Evolutionary conservation across 345 rosid genomes (phyloP).

Genomic region (Angophora floribunda): DNA sequence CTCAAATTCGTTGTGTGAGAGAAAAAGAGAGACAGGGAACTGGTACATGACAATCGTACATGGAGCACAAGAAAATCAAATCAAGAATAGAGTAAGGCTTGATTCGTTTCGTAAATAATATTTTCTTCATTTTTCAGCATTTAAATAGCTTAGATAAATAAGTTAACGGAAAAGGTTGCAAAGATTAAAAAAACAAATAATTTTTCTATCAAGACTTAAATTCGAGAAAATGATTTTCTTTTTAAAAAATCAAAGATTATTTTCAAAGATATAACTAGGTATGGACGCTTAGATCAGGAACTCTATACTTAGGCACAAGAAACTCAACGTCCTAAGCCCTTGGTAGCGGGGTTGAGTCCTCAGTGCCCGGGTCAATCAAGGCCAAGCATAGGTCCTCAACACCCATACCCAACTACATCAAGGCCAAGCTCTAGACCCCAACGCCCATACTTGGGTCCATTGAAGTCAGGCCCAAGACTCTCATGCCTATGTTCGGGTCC

Average conservation of each 20-base stretch:
- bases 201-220: rapidly evolving
- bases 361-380: too few relatives aligned
- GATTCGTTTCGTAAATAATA: not conserved
- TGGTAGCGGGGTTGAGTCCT: too few relatives aligned
- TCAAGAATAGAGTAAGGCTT: not conserved
- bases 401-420: not conserved
- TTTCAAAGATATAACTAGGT: not conserved
- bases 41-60: not conserved
- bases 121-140: not conserved
- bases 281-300: too few relatives aligned
- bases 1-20: not conserved
- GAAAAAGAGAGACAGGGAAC: not conserved
- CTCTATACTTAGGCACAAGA: rapidly evolving
- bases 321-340: not conserved
- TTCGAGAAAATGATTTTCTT: not conserved
- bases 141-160: too few relatives aligned
- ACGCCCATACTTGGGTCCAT: not conserved
- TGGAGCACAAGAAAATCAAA: too few relatives aligned
- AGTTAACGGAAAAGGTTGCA: not conserved
- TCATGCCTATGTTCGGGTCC: rapidly evolving
- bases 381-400: not conserved
- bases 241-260: too few relatives aligned
- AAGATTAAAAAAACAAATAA: too few relatives aligned
- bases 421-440: not conserved
- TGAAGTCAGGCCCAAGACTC: rapidly evolving